phyloP scores from a whole-genome alignment of 75 land plant genomes.

The Ceratopteris richardii region DNA sequence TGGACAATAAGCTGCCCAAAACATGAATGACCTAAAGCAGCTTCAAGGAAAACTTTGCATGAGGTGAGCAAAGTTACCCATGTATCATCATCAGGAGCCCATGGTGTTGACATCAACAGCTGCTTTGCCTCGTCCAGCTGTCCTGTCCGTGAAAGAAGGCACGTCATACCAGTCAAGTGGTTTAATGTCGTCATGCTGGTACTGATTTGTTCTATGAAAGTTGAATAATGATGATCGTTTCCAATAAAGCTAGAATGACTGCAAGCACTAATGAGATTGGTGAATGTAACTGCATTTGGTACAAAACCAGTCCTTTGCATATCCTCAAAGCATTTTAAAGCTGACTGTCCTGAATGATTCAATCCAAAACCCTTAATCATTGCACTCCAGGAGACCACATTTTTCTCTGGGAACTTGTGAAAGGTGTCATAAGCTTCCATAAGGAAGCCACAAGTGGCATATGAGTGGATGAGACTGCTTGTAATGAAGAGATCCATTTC shows the following conservation, averaged over 20 bases:
- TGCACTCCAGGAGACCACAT: conserved; percentile 5
- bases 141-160: neutral
- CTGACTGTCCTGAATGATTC: neutral
- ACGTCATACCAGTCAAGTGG: neutral
- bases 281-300: neutral
- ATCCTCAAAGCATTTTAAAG: neutral
- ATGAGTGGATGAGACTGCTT: neutral
- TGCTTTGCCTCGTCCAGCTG: neutral
- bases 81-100: neutral
- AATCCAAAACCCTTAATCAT: neutral
- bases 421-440: neutral
- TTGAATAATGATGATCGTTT: neutral
- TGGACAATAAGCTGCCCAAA: neutral
- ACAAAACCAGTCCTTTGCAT: neutral
- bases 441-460: conserved; percentile 7
- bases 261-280: neutral
- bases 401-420: neutral
- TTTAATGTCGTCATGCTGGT: neutral
- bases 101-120: neutral
- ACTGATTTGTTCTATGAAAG: neutral
- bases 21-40: neutral
- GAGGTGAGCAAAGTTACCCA: neutral
- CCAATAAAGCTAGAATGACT: neutral
- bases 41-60: neutral
- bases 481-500: neutral